These are phyloP conservation scores for Pythium chondricola DNA, from an alignment of 352 stramenopile species.

Conservation along the genomic window DNA sequence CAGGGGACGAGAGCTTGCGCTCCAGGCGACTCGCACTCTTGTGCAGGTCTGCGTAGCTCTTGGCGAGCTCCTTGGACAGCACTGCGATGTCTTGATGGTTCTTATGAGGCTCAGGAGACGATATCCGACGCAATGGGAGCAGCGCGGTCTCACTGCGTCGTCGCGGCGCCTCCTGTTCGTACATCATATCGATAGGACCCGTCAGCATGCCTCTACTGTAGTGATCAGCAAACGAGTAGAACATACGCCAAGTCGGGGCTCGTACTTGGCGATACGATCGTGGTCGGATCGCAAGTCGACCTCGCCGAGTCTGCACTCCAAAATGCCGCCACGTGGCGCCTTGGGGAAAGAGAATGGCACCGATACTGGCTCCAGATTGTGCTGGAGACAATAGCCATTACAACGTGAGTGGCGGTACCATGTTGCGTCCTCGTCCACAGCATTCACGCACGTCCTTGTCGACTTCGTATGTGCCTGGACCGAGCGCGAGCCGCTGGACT, in stretches of 20 bases:
- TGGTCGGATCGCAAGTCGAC: conserved; percentile 3
- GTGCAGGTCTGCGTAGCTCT: conserved; percentile 40
- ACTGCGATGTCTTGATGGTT: not conserved
- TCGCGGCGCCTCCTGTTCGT: no score
- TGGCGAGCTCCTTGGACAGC: conserved; percentile 48
- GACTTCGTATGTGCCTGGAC: conserved; percentile 49
- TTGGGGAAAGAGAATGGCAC: conserved; percentile 43
- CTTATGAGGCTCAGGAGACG: not conserved
- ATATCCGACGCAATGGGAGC: conserved; percentile 3
- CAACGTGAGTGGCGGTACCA: not conserved
- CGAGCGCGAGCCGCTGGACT: conserved; percentile 26
- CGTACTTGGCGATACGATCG: conserved; percentile 9
- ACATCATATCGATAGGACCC: not conserved
- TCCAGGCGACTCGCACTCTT: conserved; percentile 26
- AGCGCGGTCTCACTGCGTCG: conserved; percentile 11
- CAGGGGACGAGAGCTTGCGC: conserved; percentile 26
- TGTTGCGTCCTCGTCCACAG: conserved; percentile 9
- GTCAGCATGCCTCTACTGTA: not conserved
- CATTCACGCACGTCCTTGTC: conserved; percentile 35
- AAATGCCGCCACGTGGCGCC: conserved; percentile 35
- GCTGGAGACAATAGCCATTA: conserved; percentile 11
- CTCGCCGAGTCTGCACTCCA: conserved; percentile 24
- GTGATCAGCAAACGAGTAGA: not conserved
- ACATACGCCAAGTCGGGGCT: conserved; percentile 6
- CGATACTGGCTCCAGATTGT: conserved; percentile 35